phyloP scores from a whole-genome alignment of 805 yeast species.

The Candida vartiovaarae region DNA sequence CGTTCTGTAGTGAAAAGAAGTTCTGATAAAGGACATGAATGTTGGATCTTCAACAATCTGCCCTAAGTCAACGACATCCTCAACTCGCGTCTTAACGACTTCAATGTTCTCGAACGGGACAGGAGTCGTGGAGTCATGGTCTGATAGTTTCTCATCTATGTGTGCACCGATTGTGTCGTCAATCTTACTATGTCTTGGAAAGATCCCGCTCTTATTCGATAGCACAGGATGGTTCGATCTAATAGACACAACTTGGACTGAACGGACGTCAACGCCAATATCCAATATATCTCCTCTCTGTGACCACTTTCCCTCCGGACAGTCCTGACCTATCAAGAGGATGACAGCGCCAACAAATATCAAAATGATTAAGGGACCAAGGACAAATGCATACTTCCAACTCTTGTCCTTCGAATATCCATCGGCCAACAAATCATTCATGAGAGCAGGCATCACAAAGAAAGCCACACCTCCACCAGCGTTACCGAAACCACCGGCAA shows the following conservation, averaged over 20 bases:
- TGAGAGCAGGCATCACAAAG: slow-evolving; percentile 27
- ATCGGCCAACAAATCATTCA: slow-evolving; percentile 9
- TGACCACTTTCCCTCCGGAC: slow-evolving; percentile 31
- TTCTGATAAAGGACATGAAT: slow-evolving; percentile 9
- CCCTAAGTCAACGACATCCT: slow-evolving; percentile 16
- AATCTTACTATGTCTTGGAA: neutral
- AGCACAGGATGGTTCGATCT: slow-evolving; percentile 10
- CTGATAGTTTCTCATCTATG: slow-evolving; percentile 5
- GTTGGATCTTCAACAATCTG: slow-evolving; percentile 25
- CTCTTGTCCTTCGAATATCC: slow-evolving; percentile 21
- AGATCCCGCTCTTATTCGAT: neutral
- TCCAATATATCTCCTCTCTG: slow-evolving; percentile 23
- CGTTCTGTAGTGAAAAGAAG: slow-evolving; percentile 22
- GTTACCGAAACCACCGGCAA: slow-evolving; percentile 28
- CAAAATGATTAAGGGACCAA: slow-evolving; percentile 28
- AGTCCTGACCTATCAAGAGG: slow-evolving; percentile 26
- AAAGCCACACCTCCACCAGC: slow-evolving; percentile 29
- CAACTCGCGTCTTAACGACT: slow-evolving; percentile 11
- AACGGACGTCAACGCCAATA: slow-evolving; percentile 21
- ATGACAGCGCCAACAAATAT: slow-evolving; percentile 21
- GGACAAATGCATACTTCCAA: slow-evolving; percentile 24
- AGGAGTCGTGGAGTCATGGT: slow-evolving; percentile 1
- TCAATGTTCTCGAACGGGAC: neutral
- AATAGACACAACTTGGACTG: slow-evolving; percentile 20
- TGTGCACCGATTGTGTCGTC: slow-evolving; percentile 3